Conservation (phyloP, 495 filamentous ascomycete species). For the Penicillium verhagenii region DNA sequence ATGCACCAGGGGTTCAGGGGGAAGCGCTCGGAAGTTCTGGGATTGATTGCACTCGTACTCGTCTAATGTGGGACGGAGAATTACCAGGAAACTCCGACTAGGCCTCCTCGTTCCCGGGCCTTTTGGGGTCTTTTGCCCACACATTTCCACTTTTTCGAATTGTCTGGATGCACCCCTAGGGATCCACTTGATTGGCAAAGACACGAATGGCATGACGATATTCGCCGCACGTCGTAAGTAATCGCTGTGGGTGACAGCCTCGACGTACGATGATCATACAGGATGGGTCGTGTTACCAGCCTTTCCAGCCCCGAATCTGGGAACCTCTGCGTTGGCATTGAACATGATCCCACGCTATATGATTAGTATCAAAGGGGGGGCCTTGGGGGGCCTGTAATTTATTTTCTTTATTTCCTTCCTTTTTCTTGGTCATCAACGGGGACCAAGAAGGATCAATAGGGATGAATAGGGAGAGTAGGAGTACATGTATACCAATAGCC, state of each 20-base stretch:
- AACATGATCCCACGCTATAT: no score
- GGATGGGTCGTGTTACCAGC: neutral
- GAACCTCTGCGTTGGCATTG: neutral
- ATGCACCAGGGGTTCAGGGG: neutral
- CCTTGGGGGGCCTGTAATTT: neutral
- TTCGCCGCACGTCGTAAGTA: constrained; percentile 1
- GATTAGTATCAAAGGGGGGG: neutral
- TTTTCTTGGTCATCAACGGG: no score
- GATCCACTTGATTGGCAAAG: neutral
- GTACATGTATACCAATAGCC: neutral
- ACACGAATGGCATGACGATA: neutral
- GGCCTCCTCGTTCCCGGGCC: neutral
- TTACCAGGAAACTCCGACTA: neutral
- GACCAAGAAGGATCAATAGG: no score
- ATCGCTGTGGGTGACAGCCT: neutral
- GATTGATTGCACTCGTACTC: no score
- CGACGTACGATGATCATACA: neutral
- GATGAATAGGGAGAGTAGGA: no score
- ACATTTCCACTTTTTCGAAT: neutral
- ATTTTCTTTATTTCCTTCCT: no score
- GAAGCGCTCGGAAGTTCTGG: neutral
- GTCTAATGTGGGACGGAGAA: neutral
- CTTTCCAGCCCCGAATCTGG: neutral
- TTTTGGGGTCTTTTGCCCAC: no score
- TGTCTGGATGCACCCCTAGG: constrained; percentile 2